Conservation (phyloP, 306 rosid species). For the Lathyrus oleraceus region DNA sequence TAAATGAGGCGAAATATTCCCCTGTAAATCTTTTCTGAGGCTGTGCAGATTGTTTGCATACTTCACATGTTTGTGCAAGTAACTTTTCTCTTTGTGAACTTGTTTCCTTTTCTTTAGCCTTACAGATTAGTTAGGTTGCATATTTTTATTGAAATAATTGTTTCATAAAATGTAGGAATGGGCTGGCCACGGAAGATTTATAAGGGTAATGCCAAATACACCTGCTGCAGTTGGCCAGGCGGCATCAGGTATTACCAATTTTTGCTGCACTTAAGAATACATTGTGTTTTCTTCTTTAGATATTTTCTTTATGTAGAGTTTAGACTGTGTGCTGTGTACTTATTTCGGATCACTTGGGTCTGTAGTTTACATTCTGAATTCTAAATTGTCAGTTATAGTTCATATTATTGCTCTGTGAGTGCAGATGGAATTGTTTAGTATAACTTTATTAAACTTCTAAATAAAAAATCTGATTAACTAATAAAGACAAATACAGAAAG, state of each 20-base stretch:
- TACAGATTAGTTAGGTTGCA: conserved; percentile 13
- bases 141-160: conserved; percentile 27
- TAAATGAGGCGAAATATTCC: background rate
- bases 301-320: conserved; percentile 11
- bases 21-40: background rate
- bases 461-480: background rate
- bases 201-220: conserved; percentile 83
- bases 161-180: conserved; percentile 61
- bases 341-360: conserved; percentile 2
- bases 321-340: conserved; percentile 10
- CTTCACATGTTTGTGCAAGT: conserved; percentile 19
- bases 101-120: conserved; percentile 10
- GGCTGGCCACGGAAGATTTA: conserved; percentile 69
- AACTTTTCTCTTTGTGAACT: background rate
- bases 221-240: conserved; percentile 80
- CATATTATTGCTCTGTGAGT: background rate
- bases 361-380: conserved; percentile 11
- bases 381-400: conserved; percentile 2
- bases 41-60: background rate
- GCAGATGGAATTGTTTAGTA: conserved; percentile 9
- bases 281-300: conserved; percentile 26
- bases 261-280: background rate
- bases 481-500: background rate
- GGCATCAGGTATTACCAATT: conserved; percentile 62
- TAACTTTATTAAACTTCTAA: background rate